phyloP scores from a whole-genome alignment of 352 stramenopile genomes.

The Phytophthora tentaculata region DNA sequence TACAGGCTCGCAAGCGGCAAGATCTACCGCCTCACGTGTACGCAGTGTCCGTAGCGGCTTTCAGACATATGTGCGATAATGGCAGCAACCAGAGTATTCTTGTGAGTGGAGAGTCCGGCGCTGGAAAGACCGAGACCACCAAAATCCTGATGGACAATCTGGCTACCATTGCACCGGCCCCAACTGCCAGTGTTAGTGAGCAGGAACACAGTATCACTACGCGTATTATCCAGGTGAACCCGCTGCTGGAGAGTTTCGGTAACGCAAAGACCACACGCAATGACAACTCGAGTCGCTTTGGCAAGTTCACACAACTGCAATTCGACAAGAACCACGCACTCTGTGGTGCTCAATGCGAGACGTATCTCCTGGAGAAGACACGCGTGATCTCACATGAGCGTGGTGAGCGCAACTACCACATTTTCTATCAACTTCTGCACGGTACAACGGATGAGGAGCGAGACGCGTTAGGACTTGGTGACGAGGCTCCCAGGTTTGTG shows the following conservation, averaged over 20 bases:
- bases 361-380: conserved; percentile 97
- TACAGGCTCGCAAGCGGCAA: conserved; percentile 45
- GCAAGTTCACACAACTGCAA: conserved; percentile 97
- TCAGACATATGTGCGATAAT: conserved; percentile 63
- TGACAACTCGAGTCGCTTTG: conserved; percentile 96
- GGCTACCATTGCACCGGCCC: conserved; percentile 64
- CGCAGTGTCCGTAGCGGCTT: conserved; percentile 71
- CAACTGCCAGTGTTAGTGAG: conserved; percentile 13
- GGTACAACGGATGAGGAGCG: conserved; percentile 50
- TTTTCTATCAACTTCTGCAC: conserved; percentile 94
- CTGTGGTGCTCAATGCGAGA: conserved; percentile 92
- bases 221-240: conserved; percentile 97
- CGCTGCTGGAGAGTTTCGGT: conserved; percentile 98
- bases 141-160: conserved; percentile 93
- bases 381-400: conserved; percentile 92
- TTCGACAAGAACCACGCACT: conserved; percentile 87
- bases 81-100: conserved; percentile 85
- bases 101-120: conserved; percentile 88
- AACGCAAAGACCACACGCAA: conserved; percentile 98
- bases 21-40: conserved; percentile 77
- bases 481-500: conserved; percentile 37
- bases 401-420: conserved; percentile 95
- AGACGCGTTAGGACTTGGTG: conserved; percentile 48
- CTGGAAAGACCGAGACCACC: conserved; percentile 94
- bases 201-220: conserved; percentile 63